Evolutionary conservation across 1,284 basidiomycete species (phyloP).

Genomic region (Exobasidium rhododendri): DNA sequence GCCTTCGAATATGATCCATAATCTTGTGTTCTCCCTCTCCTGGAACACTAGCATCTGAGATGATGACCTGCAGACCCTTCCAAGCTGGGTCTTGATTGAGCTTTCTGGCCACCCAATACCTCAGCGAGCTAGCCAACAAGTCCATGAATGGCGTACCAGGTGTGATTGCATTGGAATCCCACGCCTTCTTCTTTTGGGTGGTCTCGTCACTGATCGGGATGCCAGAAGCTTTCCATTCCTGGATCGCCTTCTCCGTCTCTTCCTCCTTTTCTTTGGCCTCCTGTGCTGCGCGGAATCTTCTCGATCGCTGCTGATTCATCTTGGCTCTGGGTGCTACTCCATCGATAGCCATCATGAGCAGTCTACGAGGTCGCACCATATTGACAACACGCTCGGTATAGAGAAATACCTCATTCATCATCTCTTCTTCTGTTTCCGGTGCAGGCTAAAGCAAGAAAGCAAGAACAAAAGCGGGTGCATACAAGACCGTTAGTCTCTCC

Average conservation of each 20-base stretch:
- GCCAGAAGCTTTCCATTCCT: conserved; percentile 82
- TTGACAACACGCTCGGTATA: conserved; percentile 96
- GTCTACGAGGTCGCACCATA: conserved; percentile 94
- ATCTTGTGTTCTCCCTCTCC: conserved; percentile 99
- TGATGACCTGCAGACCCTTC: conserved; percentile 78
- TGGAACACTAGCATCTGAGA: conserved; percentile 94
- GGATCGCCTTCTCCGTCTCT: conserved; percentile 73
- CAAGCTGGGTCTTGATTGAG: conserved; percentile 92
- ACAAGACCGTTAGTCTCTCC: not conserved
- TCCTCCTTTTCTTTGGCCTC: conserved; percentile 92
- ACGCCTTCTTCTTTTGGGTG: conserved; percentile 72
- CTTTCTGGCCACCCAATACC: conserved; percentile 96
- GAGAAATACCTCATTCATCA: conserved; percentile 98
- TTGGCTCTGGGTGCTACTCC: conserved; percentile 97
- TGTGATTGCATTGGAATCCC: conserved; percentile 99
- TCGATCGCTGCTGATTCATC: conserved; percentile 97
- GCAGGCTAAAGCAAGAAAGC: conserved; percentile 57
- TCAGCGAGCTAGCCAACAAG: conserved; percentile 77
- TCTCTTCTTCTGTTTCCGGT: conserved; percentile 95
- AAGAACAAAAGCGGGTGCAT: not conserved
- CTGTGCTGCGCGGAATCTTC: conserved; percentile 89
- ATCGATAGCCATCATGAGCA: conserved; percentile 88
- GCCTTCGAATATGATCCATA: conserved; percentile 95
- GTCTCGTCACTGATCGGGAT: conserved; percentile 78
- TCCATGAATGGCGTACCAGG: conserved; percentile 98